Evolutionary conservation across 2,329 filamentous ascomycete species (phyloP).

Genomic region (Cladosporium sp.): DNA sequence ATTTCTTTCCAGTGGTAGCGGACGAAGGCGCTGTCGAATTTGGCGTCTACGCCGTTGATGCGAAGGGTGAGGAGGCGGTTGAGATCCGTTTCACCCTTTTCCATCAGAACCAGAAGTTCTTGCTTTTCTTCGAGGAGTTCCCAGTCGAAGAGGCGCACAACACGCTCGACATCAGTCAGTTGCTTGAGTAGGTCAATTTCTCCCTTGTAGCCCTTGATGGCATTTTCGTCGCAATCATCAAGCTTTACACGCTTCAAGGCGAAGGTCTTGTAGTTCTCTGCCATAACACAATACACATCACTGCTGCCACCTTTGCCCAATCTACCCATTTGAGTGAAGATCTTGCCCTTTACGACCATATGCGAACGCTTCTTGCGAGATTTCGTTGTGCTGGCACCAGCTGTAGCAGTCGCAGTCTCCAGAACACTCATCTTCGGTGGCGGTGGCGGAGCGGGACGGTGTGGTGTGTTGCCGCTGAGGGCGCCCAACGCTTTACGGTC

Average conservation of each 20-base stretch:
- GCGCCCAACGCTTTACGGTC: slow-evolving; percentile 45
- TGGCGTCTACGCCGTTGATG: slow-evolving; percentile 63
- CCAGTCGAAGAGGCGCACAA: slow-evolving; percentile 85
- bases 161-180: slow-evolving; percentile 77
- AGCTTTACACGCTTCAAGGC: slow-evolving; percentile 89
- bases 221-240: slow-evolving; percentile 79
- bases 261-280: slow-evolving; percentile 93
- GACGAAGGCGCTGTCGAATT: slow-evolving; percentile 83
- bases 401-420: slow-evolving; percentile 81
- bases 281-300: slow-evolving; percentile 93
- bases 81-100: slow-evolving; percentile 91
- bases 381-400: slow-evolving; percentile 73
- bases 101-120: slow-evolving; percentile 87
- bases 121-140: slow-evolving; percentile 92
- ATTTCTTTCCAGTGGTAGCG: slow-evolving; percentile 99
- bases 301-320: slow-evolving; percentile 89
- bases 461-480: slow-evolving; percentile 66
- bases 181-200: slow-evolving; percentile 89
- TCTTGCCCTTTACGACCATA: slow-evolving; percentile 83
- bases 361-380: slow-evolving; percentile 72
- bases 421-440: slow-evolving; percentile 95
- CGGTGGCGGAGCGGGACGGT: slow-evolving; percentile 67
- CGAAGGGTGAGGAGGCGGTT: slow-evolving; percentile 74
- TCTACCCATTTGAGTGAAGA: slow-evolving; percentile 83
- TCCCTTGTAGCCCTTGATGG: slow-evolving; percentile 82